Evolutionary conservation across 2,329 filamentous ascomycete species (phyloP).

Genomic region (Fusarium fracticaudum): DNA sequence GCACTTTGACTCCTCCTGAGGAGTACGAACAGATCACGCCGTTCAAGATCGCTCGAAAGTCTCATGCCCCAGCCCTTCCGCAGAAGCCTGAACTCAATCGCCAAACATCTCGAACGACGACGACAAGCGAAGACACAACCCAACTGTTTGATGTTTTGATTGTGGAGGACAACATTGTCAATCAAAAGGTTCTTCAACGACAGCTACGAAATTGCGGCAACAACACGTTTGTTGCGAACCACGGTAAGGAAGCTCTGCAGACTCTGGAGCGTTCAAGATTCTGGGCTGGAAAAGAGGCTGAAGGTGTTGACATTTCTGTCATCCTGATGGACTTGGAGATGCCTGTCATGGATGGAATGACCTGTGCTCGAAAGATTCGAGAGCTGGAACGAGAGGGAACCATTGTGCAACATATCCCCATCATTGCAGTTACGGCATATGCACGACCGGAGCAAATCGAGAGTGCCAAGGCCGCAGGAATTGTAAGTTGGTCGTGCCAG

Average conservation of each 20-base stretch:
- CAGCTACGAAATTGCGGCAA: conserved; percentile 70
- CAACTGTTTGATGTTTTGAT: conserved; percentile 66
- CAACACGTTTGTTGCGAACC: conserved; percentile 70
- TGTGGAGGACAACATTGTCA: conserved; percentile 75
- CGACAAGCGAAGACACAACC: conserved; percentile 21
- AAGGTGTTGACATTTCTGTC: conserved; percentile 67
- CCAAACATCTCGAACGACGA: conserved; percentile 16
- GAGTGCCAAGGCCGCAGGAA: conserved; percentile 75
- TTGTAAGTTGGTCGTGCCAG: conserved; percentile 61
- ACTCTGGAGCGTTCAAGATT: conserved; percentile 65
- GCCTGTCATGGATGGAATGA: conserved; percentile 85
- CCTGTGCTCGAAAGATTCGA: conserved; percentile 75
- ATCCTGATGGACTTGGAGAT: conserved; percentile 86
- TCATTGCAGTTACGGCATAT: conserved; percentile 86
- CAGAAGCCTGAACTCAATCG: conserved; percentile 31
- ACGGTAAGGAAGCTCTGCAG: conserved; percentile 70
- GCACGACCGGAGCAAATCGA: conserved; percentile 78
- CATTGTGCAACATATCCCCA: conserved; percentile 74
- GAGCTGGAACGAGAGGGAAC: conserved; percentile 71
- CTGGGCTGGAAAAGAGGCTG: conserved; percentile 60
- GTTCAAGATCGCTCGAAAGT: conserved; percentile 49
- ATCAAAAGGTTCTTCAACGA: conserved; percentile 70
- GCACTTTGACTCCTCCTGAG: conserved; percentile 54
- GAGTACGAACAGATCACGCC: conserved; percentile 51
- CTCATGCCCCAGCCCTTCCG: conserved; percentile 28